Percentiles rank a stretch among this genome's conserved stretches.
Evolutionary conservation across 176 grass and related monocot species (phyloP).

Genomic region (Elaeis guineensis): DNA sequence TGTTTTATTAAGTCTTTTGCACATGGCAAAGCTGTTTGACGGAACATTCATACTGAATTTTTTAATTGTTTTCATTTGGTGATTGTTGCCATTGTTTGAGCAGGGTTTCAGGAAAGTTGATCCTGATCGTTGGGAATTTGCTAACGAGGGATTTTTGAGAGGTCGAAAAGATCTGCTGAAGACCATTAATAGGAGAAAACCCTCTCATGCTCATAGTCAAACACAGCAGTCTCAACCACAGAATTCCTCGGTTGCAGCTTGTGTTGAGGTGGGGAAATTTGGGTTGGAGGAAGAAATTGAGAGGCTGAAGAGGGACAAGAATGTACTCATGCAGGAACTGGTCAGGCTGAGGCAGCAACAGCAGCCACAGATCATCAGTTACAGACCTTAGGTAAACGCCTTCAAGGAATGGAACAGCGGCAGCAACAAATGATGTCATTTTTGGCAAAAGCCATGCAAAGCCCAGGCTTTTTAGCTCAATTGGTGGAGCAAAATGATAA

Average conservation of each 20-base stretch:
- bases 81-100: conserved; percentile 2
- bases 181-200: conserved; percentile 85
- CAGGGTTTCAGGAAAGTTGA: conserved; percentile 99
- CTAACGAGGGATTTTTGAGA: conserved; percentile 92
- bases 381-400: conserved; percentile 67
- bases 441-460: conserved; percentile 86
- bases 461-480: conserved; percentile 74
- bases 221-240: conserved; percentile 56
- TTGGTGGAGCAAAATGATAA: conserved; percentile 91
- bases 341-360: conserved; percentile 81
- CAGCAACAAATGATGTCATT: conserved; percentile 99
- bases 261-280: conserved; percentile 90
- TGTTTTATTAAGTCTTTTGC: neutral
- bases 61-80: neutral
- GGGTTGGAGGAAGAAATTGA: conserved; percentile 95
- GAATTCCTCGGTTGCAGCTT: conserved; percentile 57
- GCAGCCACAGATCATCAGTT: conserved; percentile 86
- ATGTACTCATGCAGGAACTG: conserved; percentile 96
- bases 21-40: neutral
- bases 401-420: conserved; percentile 89
- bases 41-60: neutral
- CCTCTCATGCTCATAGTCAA: conserved; percentile 44
- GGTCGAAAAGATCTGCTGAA: conserved; percentile 84
- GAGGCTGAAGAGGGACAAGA: conserved; percentile 88
- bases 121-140: conserved; percentile 97